Evolutionary conservation across 2,329 filamentous ascomycete genomes (phyloP).

Genomic region (Cyphellophora attinorum): DNA sequence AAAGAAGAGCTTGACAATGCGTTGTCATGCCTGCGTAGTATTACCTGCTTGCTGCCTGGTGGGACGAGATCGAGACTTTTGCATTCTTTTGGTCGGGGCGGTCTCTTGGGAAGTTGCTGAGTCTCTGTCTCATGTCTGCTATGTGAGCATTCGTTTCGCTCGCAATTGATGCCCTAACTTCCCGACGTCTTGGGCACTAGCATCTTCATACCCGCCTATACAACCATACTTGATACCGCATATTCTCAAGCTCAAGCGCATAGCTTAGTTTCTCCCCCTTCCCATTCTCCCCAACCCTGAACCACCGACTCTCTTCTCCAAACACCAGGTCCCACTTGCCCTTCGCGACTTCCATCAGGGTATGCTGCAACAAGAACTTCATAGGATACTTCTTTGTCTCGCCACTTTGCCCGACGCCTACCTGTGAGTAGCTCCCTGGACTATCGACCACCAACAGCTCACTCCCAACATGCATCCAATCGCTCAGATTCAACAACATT

Average conservation of each 20-base stretch:
- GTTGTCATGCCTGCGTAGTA: no score
- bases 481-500: slow-evolving; percentile 62
- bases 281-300: slow-evolving; percentile 51
- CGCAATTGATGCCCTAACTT: no score
- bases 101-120: no score
- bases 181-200: no score
- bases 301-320: slow-evolving; percentile 75
- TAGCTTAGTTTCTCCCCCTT: slow-evolving; percentile 50
- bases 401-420: slow-evolving; percentile 52
- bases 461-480: slow-evolving; percentile 46
- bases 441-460: slow-evolving; percentile 82
- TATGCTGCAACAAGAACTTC: slow-evolving; percentile 84
- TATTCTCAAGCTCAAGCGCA: slow-evolving; percentile 80
- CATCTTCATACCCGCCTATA: slow-evolving; percentile 45
- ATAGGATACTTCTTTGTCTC: slow-evolving; percentile 68
- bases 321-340: slow-evolving; percentile 63
- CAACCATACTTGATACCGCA: slow-evolving; percentile 87
- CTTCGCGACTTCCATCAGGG: slow-evolving; percentile 43
- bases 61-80: no score
- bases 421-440: slow-evolving; percentile 83
- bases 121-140: no score
- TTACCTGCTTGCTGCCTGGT: no score
- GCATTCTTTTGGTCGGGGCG: no score
- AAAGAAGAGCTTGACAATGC: no score
- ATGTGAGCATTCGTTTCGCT: no score